phyloP scores from a whole-genome alignment of 1,284 basidiomycete species.

The Boletellus deceptivus region DNA sequence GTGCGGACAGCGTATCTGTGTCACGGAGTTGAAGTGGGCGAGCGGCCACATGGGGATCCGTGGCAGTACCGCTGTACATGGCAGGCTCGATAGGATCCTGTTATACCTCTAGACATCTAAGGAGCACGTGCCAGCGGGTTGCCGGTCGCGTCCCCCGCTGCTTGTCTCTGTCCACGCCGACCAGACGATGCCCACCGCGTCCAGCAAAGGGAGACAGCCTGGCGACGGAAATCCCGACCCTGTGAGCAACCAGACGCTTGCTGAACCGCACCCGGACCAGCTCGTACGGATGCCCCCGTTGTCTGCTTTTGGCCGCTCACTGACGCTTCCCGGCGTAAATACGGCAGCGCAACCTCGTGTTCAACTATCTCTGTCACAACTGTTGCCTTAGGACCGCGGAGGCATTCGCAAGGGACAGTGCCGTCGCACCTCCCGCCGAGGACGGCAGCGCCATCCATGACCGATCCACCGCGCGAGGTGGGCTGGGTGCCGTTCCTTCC shows the following conservation, averaged over 20 bases:
- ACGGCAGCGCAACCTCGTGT: slow-evolving; percentile 64
- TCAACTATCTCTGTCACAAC: slow-evolving; percentile 78
- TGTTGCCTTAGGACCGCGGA: slow-evolving; percentile 70
- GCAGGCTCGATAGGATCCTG: not conserved
- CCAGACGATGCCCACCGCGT: slow-evolving; percentile 20
- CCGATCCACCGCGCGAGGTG: slow-evolving; percentile 12
- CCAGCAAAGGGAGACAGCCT: slow-evolving; percentile 21
- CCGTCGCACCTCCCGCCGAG: slow-evolving; percentile 56
- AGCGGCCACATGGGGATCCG: not conserved
- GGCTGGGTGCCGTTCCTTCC: not conserved
- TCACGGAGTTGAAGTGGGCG: slow-evolving; percentile 20
- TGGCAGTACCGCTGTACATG: not conserved
- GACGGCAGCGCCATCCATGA: slow-evolving; percentile 64
- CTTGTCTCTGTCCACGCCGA: not conserved
- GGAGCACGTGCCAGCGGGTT: slow-evolving; percentile 18
- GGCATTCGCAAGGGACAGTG: slow-evolving; percentile 68
- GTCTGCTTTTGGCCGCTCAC: not conserved
- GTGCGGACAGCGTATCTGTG: slow-evolving; percentile 2
- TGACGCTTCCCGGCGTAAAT: slow-evolving; percentile 2
- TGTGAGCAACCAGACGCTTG: slow-evolving; percentile 21
- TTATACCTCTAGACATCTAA: slow-evolving; percentile 2
- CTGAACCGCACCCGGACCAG: slow-evolving; percentile 26
- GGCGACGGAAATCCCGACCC: slow-evolving; percentile 3
- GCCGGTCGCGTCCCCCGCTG: not conserved
- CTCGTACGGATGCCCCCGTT: slow-evolving; percentile 22